Evolutionary conservation across 176 grass and related monocot genomes (phyloP), one percentile per base, ranked within the genome.

Genomic region (Paspalum vaginatum): DNA sequence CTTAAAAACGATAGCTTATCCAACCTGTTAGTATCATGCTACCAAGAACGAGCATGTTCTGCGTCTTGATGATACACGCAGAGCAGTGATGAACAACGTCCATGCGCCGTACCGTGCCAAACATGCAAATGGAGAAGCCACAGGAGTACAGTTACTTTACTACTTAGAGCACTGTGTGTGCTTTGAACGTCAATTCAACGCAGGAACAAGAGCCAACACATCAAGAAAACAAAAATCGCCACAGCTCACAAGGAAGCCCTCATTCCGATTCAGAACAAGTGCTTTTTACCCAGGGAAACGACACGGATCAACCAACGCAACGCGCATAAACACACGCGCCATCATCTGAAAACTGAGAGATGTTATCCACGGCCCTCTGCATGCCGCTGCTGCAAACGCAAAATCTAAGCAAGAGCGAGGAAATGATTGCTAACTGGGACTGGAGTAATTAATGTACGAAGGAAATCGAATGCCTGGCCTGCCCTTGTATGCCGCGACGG

Each of bases 401-500:
- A 46, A 67, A 49, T 26, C 65, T 70, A 38, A 60, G 47, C 52
- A 70, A 37, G 25, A 70, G 42, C 53, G 46, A 22, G 11, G 40
- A 66, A 70, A 32, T 8, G 10, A 37, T 60, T 80, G 68, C 62
- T 74, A 80, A 59, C 60, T 78, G 32, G 9, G 52, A 32, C 37
- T 8, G 80, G 27, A 71, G 22, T 16, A 62, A 24, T 14, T 63
- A 76, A 58, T 58, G 41, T 20, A 44, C 25, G 38, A 69, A 89
- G 70, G 70, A 53, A 66, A 88, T 56, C 55, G 79, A 81, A 81
- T 89, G 87, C 87, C 87, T 89, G 87, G 87, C 71, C 48, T 76
- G 87, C 72, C 87, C 87, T 49, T 89, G 87, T 89, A 89, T 81
- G 82, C 87, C 82, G n/a, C 54, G 65, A 32, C 32, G 32, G 32